Evolutionary conservation across 2,329 filamentous ascomycete genomes (phyloP).

Genomic region (Endoconidiophora laricicola): DNA sequence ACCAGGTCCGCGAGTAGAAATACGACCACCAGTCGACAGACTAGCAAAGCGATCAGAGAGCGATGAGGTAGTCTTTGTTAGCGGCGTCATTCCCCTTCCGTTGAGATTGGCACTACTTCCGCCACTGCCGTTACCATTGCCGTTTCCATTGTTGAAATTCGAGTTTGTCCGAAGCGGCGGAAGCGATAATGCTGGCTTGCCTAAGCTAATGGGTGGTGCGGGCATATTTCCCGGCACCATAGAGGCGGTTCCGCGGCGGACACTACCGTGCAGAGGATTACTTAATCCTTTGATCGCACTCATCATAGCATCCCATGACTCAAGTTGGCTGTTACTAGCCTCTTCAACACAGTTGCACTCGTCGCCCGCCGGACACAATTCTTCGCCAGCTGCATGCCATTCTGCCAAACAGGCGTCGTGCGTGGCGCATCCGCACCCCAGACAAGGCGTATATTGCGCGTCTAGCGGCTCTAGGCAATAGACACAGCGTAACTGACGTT

Average conservation of each 20-base stretch:
- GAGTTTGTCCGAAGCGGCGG: background rate
- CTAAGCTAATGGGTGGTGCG: background rate
- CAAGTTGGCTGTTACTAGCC: conserved; percentile 38
- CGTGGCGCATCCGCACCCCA: conserved; percentile 44
- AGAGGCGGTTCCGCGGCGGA: conserved; percentile 8
- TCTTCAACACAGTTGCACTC: conserved; percentile 46
- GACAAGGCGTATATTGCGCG: conserved; percentile 42
- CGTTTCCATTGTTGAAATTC: background rate
- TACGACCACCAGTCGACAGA: no score
- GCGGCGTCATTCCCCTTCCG: no score
- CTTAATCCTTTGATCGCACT: conserved; percentile 19
- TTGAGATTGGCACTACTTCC: background rate
- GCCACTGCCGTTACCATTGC: background rate
- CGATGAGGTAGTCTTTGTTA: no score
- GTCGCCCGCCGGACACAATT: conserved; percentile 43
- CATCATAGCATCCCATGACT: conserved; percentile 43
- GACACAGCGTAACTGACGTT: conserved; percentile 43
- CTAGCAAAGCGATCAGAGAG: no score
- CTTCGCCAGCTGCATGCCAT: conserved; percentile 41
- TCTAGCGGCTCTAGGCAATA: conserved; percentile 45
- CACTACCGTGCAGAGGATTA: background rate
- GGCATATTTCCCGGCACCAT: background rate
- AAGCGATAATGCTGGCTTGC: background rate
- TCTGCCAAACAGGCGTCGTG: conserved; percentile 43
- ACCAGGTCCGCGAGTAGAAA: background rate